phyloP scores from a whole-genome alignment of 805 yeast genomes.

The Pichia scutulata region DNA sequence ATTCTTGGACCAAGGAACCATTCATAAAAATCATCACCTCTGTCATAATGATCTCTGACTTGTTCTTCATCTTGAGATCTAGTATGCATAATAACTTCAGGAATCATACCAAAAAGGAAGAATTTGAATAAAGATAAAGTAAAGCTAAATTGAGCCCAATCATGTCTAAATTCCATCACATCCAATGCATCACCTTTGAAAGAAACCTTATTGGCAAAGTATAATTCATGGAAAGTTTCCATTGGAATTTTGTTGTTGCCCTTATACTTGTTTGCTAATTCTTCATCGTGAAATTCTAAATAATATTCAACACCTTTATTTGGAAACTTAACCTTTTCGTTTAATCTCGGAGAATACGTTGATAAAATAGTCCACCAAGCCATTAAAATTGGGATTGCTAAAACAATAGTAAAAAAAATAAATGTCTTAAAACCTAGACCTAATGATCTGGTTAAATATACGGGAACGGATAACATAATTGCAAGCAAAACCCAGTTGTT shows the following conservation, averaged over 20 bases:
- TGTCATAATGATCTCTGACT: conserved; percentile 91
- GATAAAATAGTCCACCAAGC: conserved; percentile 78
- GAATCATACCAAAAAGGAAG: conserved; percentile 82
- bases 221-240: conserved; percentile 87
- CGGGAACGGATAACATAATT: conserved; percentile 52
- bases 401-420: conserved; percentile 47
- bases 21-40: conserved; percentile 91
- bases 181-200: conserved; percentile 87
- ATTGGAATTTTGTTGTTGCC: conserved; percentile 78
- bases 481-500: conserved; percentile 48
- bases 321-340: conserved; percentile 70
- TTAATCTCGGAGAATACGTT: conserved; percentile 71
- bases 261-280: conserved; percentile 55
- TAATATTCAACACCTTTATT: conserved; percentile 71
- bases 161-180: conserved; percentile 78
- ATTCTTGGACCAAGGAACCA: conserved; percentile 94
- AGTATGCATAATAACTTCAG: conserved; percentile 88
- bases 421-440: conserved; percentile 68
- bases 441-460: conserved; percentile 50
- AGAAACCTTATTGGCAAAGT: conserved; percentile 73
- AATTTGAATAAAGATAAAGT: conserved; percentile 69
- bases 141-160: conserved; percentile 80
- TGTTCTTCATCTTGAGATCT: conserved; percentile 94
- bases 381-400: conserved; percentile 65
- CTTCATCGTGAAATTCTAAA: conserved; percentile 73